These are phyloP conservation scores for Xylaria sp. DNA, from an alignment of 2,329 filamentous ascomycete species.

Conservation along the genomic window DNA sequence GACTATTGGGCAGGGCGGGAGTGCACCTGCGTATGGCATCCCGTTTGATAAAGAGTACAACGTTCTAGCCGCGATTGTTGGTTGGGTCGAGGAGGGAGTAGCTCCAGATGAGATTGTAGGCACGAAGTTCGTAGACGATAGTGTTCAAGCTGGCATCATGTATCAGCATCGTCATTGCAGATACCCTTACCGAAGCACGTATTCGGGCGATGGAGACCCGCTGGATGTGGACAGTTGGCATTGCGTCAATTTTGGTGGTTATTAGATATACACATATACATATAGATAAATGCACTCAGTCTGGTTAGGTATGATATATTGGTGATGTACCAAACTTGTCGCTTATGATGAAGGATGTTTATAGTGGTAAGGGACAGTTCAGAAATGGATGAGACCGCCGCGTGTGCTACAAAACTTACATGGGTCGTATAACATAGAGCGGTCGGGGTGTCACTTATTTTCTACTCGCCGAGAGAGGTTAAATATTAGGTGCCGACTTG, in stretches of 20 bases:
- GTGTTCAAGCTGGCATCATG: constrained; percentile 32
- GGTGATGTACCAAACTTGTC: no score
- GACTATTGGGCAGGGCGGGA: constrained; percentile 37
- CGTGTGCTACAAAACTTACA: no score
- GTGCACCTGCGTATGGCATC: constrained; percentile 27
- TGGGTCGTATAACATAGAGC: no score
- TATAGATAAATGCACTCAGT: no score
- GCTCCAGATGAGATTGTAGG: constrained; percentile 50
- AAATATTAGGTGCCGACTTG: no score
- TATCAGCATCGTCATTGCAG: constrained; percentile 45
- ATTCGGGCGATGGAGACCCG: constrained; percentile 39
- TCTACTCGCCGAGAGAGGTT: no score
- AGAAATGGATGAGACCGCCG: no score
- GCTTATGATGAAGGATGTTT: no score
- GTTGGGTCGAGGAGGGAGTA: constrained; percentile 52
- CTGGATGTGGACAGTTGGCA: constrained; percentile 39
- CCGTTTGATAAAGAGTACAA: constrained; percentile 48
- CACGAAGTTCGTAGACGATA: constrained; percentile 42
- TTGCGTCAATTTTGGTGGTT: constrained; percentile 30
- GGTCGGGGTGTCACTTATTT: no score
- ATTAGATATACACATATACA: no score
- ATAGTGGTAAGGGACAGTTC: no score
- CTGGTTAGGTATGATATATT: no score
- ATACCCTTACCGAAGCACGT: constrained; percentile 44
- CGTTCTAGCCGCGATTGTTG: constrained; percentile 53